These are phyloP conservation scores for Agaricus subrufescens DNA, from an alignment of 768 basidiomycete genomes.

Conservation along the genomic window DNA sequence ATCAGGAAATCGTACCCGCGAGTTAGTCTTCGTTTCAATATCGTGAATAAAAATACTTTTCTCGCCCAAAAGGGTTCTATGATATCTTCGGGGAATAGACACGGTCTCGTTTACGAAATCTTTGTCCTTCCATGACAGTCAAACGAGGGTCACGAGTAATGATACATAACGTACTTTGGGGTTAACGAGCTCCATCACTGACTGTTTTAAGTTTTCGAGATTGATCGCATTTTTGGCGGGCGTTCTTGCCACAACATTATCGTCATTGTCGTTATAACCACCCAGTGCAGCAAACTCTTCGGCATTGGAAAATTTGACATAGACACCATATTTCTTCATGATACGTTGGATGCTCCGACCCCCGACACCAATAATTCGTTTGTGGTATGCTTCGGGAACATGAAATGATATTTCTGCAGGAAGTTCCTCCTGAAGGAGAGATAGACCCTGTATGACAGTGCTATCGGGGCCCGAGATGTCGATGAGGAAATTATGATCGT, in stretches of 20 bases:
- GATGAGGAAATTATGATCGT: constrained; percentile 92
- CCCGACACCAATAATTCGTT: constrained; percentile 97
- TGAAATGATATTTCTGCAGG: constrained; percentile 99
- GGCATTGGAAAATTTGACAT: constrained; percentile 98
- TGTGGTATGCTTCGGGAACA: constrained; percentile 96
- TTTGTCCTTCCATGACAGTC: constrained; percentile 65
- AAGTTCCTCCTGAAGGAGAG: constrained; percentile 92
- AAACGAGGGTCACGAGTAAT: constrained; percentile 1
- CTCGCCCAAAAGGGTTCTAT: constrained; percentile 91
- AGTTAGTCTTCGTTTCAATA: constrained; percentile 95
- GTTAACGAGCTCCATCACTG: constrained; percentile 96
- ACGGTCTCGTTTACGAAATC: constrained; percentile 94
- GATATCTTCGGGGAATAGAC: constrained; percentile 90
- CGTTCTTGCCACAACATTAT: constrained; percentile 97
- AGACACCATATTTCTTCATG: constrained; percentile 99
- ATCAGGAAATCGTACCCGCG: constrained; percentile 86
- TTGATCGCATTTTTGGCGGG: constrained; percentile 97
- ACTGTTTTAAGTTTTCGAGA: constrained; percentile 90
- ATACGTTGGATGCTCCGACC: constrained; percentile 98
- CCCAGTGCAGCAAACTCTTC: constrained; percentile 95
- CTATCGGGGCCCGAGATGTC: constrained; percentile 83
- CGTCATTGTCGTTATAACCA: constrained; percentile 95
- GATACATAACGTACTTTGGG: constrained; percentile 64
- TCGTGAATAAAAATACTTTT: constrained; percentile 97
- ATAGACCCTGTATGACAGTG: constrained; percentile 84